Evolutionary conservation across 768 basidiomycete species (phyloP).

Genomic region (Chlorophyllum brunneum): DNA sequence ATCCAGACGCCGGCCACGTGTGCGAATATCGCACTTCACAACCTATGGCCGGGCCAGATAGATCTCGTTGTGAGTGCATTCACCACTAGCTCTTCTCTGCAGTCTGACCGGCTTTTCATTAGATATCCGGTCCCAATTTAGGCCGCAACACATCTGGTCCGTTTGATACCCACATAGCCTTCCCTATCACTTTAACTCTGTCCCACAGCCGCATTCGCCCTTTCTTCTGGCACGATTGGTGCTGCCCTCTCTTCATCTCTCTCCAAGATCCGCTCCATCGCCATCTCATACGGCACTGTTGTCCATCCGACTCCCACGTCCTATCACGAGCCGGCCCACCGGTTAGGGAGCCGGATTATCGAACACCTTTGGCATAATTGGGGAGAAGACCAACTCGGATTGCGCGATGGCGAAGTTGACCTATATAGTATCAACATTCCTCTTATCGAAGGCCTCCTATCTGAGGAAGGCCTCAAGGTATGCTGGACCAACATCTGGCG

Average conservation of each 20-base stretch:
- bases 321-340: constrained; percentile 69
- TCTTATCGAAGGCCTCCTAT: constrained; percentile 61
- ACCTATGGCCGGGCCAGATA: constrained; percentile 78
- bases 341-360: constrained; percentile 63
- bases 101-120: constrained; percentile 1
- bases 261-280: constrained; percentile 71
- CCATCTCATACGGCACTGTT: constrained; percentile 85
- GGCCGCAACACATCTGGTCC: constrained; percentile 81
- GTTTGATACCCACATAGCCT: constrained; percentile 18
- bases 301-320: constrained; percentile 58
- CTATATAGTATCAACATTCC: constrained; percentile 89
- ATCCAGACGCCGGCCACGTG: constrained; percentile 86
- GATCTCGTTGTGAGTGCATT: constrained; percentile 72
- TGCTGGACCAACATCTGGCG: constrained; percentile 85
- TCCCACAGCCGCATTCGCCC: constrained; percentile 69
- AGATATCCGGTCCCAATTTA: constrained; percentile 85
- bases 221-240: constrained; percentile 92
- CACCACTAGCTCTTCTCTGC: background rate
- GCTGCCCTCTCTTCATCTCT: constrained; percentile 82
- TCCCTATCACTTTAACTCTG: constrained; percentile 12
- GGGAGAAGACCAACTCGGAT: constrained; percentile 64
- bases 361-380: constrained; percentile 78
- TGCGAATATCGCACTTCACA: constrained; percentile 86
- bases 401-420: constrained; percentile 65
- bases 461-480: constrained; percentile 58